These are phyloP conservation scores for Eremothecium coryli DNA, from an alignment of 1,139 yeast genomes.

Conservation along the genomic window DNA sequence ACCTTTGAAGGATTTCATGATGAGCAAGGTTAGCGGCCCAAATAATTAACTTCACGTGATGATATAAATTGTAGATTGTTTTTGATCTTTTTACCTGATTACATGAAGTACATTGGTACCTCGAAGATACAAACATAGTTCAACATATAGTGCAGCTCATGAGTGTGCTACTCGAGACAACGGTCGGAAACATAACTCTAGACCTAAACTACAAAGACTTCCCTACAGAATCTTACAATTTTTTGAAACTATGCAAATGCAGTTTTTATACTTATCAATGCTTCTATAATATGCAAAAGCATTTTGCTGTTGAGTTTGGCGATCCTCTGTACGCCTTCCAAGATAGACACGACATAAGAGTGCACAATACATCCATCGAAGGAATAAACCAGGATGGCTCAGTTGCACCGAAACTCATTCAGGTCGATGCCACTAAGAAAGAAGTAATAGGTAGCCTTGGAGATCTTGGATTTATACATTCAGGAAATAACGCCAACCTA, in stretches of 20 bases:
- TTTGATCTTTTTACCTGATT: too few species aligned
- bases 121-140: too few species aligned
- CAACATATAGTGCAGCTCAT: constrained; percentile 30
- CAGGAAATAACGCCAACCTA: constrained; percentile 7
- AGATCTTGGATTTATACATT: constrained; percentile 5
- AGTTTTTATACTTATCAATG: constrained; percentile 48
- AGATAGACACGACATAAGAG: constrained; percentile 13
- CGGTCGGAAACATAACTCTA: constrained; percentile 45
- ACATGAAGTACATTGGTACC: too few species aligned
- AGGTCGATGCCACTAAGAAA: constrained; percentile 23
- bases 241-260: constrained; percentile 46
- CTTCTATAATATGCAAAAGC: constrained; percentile 36
- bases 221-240: constrained; percentile 38
- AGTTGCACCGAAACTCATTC: constrained; percentile 10
- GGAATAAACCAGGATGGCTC: constrained; percentile 8
- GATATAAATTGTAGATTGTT: too few species aligned
- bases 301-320: constrained; percentile 38
- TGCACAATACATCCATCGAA: constrained; percentile 15
- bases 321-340: constrained; percentile 34
- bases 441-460: constrained; percentile 8
- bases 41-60: constrained; percentile 2
- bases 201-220: constrained; percentile 38
- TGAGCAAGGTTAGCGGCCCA: constrained; percentile 38
- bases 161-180: constrained; percentile 55
- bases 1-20: constrained; percentile 51